Conservation (phyloP, 1,284 basidiomycete genomes). For the Moesziomyces aphidis region DNA sequence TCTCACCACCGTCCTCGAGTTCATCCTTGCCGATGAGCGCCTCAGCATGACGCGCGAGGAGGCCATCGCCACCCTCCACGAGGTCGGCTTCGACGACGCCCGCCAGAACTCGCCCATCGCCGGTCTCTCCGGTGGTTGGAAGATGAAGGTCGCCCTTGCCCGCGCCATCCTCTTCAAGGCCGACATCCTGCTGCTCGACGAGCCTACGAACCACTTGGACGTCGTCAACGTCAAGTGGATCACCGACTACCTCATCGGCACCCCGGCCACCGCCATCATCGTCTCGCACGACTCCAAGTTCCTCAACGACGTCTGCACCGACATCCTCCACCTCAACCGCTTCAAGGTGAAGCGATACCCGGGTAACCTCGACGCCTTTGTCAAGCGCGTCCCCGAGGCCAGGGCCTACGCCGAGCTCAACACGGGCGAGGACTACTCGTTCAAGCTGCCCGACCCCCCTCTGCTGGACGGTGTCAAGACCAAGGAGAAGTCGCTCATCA, state of each 20-base stretch:
- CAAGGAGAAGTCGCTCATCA: slow-evolving; percentile 68
- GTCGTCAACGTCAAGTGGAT: slow-evolving; percentile 68
- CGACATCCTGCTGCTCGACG: slow-evolving; percentile 67
- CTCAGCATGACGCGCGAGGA: slow-evolving; percentile 60
- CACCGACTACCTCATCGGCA: slow-evolving; percentile 65
- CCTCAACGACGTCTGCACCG: slow-evolving; percentile 67
- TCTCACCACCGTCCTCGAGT: slow-evolving; percentile 65
- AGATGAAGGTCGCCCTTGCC: slow-evolving; percentile 68
- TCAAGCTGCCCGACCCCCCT: slow-evolving; percentile 68
- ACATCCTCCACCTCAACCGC: slow-evolving; percentile 68
- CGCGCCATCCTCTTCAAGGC: slow-evolving; percentile 68
- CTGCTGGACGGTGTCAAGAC: slow-evolving; percentile 68
- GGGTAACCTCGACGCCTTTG: slow-evolving; percentile 67
- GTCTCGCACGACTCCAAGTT: slow-evolving; percentile 68
- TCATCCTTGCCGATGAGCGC: slow-evolving; percentile 65
- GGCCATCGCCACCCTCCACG: slow-evolving; percentile 59
- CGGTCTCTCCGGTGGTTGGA: slow-evolving; percentile 68
- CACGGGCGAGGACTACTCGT: slow-evolving; percentile 67
- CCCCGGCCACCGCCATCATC: slow-evolving; percentile 66
- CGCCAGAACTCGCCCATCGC: slow-evolving; percentile 66
- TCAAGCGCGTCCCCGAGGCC: slow-evolving; percentile 68
- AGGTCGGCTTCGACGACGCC: slow-evolving; percentile 67
- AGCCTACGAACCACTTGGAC: slow-evolving; percentile 68
- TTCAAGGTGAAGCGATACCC: slow-evolving; percentile 69
- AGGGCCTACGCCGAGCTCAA: slow-evolving; percentile 66